Conservation (phyloP, 2,329 filamentous ascomycete genomes). For the Aschersonia sp. region DNA sequence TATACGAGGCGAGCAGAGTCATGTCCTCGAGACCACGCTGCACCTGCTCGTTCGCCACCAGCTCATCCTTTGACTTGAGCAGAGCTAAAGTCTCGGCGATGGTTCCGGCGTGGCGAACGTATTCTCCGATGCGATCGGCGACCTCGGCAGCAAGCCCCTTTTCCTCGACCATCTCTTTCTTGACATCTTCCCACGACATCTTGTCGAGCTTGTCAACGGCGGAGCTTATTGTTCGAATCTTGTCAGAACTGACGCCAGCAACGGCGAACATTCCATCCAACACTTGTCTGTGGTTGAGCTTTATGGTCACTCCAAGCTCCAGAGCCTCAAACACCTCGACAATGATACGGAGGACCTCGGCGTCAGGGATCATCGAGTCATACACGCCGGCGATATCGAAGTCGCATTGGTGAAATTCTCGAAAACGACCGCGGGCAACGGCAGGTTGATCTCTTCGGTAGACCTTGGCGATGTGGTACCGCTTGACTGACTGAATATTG, state of each 20-base stretch:
- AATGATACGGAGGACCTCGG: constrained; percentile 74
- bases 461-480: constrained; percentile 92
- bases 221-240: constrained; percentile 79
- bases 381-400: constrained; percentile 85
- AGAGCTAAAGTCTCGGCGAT: constrained; percentile 54
- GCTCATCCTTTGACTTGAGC: constrained; percentile 50
- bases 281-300: constrained; percentile 90
- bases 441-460: constrained; percentile 34
- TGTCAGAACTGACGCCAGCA: constrained; percentile 74
- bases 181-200: constrained; percentile 76
- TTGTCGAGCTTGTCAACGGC: constrained; percentile 97
- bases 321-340: constrained; percentile 75
- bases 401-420: constrained; percentile 96
- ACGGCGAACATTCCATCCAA: constrained; percentile 86
- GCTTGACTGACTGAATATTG: constrained; percentile 70
- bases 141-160: constrained; percentile 67
- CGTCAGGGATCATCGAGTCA: constrained; percentile 85
- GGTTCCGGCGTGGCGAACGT: constrained; percentile 64
- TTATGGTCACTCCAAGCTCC: constrained; percentile 66
- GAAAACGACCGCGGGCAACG: constrained; percentile 83
- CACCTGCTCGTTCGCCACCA: constrained; percentile 59
- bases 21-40: constrained; percentile 73
- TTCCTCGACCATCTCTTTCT: constrained; percentile 84
- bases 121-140: constrained; percentile 78
- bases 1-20: constrained; percentile 65